These are phyloP conservation scores for Byssoonygena ceratinophila DNA, from an alignment of 2,329 filamentous ascomycete genomes.

Conservation along the genomic window DNA sequence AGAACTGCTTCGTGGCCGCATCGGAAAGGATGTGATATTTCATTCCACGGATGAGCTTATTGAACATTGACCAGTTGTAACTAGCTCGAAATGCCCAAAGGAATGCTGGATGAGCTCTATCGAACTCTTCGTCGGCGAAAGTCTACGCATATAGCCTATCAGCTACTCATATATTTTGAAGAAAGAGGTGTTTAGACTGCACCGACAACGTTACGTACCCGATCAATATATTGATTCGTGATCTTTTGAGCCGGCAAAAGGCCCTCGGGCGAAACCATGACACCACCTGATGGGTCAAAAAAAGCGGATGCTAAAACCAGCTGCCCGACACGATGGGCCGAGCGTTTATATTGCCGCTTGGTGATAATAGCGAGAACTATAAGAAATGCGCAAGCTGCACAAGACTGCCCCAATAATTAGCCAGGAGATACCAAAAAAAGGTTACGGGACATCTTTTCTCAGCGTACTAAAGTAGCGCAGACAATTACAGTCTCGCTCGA, in stretches of 20 bases:
- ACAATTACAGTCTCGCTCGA: conserved; percentile 61
- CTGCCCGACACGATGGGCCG: conserved; percentile 51
- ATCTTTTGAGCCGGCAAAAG: conserved; percentile 51
- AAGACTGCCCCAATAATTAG: conserved; percentile 39
- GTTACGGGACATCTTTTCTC: background rate
- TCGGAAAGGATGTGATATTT: conserved; percentile 52
- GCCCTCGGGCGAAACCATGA: conserved; percentile 40
- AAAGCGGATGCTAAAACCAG: conserved; percentile 41
- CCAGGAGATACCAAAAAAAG: background rate
- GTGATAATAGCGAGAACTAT: conserved; percentile 47
- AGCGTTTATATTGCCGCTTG: conserved; percentile 44
- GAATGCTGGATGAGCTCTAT: conserved; percentile 65
- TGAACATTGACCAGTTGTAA: conserved; percentile 62
- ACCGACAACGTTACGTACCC: conserved; percentile 32
- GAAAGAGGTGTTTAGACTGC: background rate
- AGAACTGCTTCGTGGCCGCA: conserved; percentile 41
- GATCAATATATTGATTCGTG: conserved; percentile 63
- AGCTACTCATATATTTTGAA: background rate
- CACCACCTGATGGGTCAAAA: conserved; percentile 35
- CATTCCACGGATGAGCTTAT: conserved; percentile 61
- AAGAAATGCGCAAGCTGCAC: conserved; percentile 52
- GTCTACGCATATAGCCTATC: conserved; percentile 22
- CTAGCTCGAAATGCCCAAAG: conserved; percentile 80
- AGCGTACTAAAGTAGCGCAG: conserved; percentile 57
- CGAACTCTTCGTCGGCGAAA: conserved; percentile 63